Evolutionary conservation across 441 rosid genomes (phyloP).

Genomic region (Bocquillonia castaneifolia): DNA sequence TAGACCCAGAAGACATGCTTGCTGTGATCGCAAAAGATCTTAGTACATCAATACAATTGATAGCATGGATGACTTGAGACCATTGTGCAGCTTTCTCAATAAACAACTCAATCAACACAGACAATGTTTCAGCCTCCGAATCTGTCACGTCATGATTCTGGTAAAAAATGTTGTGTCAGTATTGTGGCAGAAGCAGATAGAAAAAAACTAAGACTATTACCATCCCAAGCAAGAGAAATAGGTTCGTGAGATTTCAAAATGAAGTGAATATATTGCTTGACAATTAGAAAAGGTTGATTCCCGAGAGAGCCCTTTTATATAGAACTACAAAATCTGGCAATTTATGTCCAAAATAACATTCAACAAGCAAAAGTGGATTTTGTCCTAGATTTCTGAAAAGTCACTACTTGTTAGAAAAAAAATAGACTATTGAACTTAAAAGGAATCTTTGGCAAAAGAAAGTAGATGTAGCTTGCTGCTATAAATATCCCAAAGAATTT

Average conservation of each 20-base stretch:
- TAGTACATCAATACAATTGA: constrained; percentile 72
- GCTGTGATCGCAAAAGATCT: constrained; percentile 71
- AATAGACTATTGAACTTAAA: background rate
- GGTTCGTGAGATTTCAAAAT: background rate
- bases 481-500: background rate
- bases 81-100: constrained; percentile 68
- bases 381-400: too few relatives aligned
- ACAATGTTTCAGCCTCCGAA: constrained; percentile 73
- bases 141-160: constrained; percentile 78
- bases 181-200: constrained; percentile 7
- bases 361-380: background rate
- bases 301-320: background rate
- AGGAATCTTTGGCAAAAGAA: background rate
- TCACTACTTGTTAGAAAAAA: background rate
- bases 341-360: background rate
- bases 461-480: background rate
- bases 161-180: constrained; percentile 28
- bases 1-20: constrained; percentile 55
- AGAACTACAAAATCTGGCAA: background rate
- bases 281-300: background rate
- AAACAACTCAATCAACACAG: constrained; percentile 71
- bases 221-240: background rate
- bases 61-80: constrained; percentile 68
- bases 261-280: constrained; percentile 5
- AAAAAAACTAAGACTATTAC: constrained; percentile 6